Evolutionary conservation across 208 protist genomes (phyloP), one percentile per base, ranked within the genome.

Genomic region (Leptomonas seymouri): DNA sequence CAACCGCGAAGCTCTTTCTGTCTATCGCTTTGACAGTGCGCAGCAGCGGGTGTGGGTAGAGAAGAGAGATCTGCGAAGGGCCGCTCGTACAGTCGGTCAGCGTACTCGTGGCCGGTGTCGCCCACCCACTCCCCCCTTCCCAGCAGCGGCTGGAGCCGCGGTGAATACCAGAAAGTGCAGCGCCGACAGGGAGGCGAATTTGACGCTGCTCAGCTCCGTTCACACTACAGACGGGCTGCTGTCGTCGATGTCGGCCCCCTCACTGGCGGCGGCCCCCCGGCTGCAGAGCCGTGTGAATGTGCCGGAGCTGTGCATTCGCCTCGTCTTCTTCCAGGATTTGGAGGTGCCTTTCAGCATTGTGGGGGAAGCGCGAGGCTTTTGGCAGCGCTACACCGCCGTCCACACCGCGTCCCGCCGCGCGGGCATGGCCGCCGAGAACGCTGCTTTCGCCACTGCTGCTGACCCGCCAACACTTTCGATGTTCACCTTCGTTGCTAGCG

Each of bases 301-400:
- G 21, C 31, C 63, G 3, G 71, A 77, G 56, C 42, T 77, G 42
- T 71, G 71, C 30, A 1, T 77, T 21, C 36, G 71, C 16, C 71
- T 77, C n/a, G 64, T 77, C 30, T 25, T 41, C 58, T 56, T 50
- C 23, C 54, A 56, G 18, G 71, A 60, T 21, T 21, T 31, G 0
- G 71, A 66, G 25, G 41, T 64, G 1, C 28, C 30, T 42, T 27
- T 58, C 46, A 44, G 34, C 1, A 21, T 56, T 11, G 21, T 48
- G 15, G 59, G 57, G 9, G 64, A 77, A 36, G 64, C 60, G 16
- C 49, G 31, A 20, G 50, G 27, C 16, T 77, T 71, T 39, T 77
- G 71, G 71, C 63, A 67, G 71, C 71, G 50, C 50, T 77, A 71
- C 50, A 46, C 65, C 5, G 64, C 25, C 31, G 59, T 42, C 48